A percentile compares a stretch with the other conserved stretches of the same genome.
Evolutionary conservation across 2,329 filamentous ascomycete species (phyloP).

Genomic region (Alternaria brassicicola): DNA sequence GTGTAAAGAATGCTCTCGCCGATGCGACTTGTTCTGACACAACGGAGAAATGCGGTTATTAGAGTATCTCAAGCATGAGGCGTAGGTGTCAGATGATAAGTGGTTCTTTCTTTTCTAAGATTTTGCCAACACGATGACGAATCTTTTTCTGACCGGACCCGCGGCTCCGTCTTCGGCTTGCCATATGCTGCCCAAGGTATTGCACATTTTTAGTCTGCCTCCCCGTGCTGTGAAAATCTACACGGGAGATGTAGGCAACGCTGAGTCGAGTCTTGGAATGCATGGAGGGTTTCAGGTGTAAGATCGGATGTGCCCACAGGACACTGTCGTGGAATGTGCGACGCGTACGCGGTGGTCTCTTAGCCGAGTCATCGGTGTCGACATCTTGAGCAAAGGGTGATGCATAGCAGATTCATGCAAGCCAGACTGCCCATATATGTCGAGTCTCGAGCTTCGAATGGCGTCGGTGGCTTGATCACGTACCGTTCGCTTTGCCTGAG

Average conservation of each 20-base stretch:
- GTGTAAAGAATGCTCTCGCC: neutral
- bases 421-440: neutral
- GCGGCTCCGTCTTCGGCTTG: neutral
- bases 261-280: neutral
- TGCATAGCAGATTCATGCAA: constrained; percentile 4
- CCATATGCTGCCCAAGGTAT: neutral
- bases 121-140: constrained; percentile 1
- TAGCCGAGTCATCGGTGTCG: neutral
- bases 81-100: constrained; percentile 5
- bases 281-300: neutral
- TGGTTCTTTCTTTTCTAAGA: neutral
- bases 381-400: neutral
- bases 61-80: neutral
- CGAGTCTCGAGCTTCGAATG: neutral
- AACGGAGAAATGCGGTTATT: neutral
- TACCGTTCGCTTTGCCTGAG: neutral
- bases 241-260: neutral
- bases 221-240: neutral
- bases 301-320: neutral
- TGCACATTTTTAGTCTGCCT: neutral
- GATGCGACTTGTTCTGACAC: neutral
- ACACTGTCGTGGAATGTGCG: neutral
- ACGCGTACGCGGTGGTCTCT: neutral
- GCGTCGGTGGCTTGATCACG: neutral
- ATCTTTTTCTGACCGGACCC: neutral